Evolutionary conservation across 2,329 filamentous ascomycete genomes (phyloP).

Genomic region (Pyricularia pennisetigena): DNA sequence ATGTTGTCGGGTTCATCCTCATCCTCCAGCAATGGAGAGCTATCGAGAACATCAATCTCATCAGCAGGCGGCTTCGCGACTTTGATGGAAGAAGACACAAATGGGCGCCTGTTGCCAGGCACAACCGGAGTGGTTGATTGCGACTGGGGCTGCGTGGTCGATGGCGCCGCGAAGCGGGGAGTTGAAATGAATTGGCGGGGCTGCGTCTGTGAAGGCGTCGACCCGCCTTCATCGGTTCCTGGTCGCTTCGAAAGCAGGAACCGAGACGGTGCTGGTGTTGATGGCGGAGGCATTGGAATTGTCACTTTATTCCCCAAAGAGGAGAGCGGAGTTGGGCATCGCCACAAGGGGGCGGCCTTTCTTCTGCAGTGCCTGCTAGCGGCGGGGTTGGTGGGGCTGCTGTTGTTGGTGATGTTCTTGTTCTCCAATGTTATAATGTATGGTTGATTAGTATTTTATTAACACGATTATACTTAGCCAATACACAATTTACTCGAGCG

Average conservation of each 20-base stretch:
- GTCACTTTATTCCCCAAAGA: too few relatives aligned
- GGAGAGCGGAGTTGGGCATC: too few relatives aligned
- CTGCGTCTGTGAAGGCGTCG: background rate
- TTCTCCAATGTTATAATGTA: too few relatives aligned
- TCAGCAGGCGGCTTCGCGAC: background rate
- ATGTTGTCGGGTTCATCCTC: background rate
- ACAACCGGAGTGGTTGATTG: background rate
- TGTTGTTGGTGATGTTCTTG: too few relatives aligned
- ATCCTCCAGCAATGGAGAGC: background rate
- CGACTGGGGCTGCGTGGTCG: background rate
- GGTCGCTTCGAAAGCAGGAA: slow-evolving; percentile 5
- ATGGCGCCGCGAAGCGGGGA: slow-evolving; percentile 6
- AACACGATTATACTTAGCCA: too few relatives aligned
- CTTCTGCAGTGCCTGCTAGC: too few relatives aligned
- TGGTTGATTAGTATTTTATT: too few relatives aligned
- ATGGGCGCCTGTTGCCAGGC: background rate
- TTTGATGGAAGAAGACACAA: background rate
- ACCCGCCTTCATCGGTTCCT: background rate
- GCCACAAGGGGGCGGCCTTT: too few relatives aligned
- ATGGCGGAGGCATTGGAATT: background rate
- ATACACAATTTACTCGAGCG: too few relatives aligned
- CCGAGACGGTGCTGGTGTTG: slow-evolving; percentile 5
- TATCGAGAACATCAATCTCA: slow-evolving; percentile 6
- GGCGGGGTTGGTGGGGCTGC: too few relatives aligned
- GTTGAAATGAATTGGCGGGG: slow-evolving; percentile 5